Percentiles rank a stretch among this genome's conserved stretches.
These are phyloP conservation scores for Myriangium duriaei DNA, from an alignment of 2,329 filamentous ascomycete genomes.

Conservation along the genomic window DNA sequence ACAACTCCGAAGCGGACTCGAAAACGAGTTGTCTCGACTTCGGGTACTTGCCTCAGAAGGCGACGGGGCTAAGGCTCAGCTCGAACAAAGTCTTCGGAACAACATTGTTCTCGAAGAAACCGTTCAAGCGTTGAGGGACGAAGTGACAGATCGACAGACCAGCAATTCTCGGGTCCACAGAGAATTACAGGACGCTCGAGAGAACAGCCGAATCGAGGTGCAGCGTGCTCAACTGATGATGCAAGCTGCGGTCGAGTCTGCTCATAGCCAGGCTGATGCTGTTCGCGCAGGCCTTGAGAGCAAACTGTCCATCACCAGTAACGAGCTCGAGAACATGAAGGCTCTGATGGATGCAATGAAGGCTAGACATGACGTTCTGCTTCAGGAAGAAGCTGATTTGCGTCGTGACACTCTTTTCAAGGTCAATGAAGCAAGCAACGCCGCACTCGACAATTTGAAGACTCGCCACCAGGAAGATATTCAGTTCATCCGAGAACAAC, in stretches of 20 bases:
- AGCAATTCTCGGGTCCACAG: constrained; percentile 58
- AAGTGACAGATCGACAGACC: constrained; percentile 62
- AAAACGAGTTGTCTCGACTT: constrained; percentile 33
- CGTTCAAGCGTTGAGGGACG: constrained; percentile 41
- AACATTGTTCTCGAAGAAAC: constrained; percentile 53
- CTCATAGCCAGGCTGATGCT: constrained; percentile 75
- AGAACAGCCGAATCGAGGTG: constrained; percentile 66
- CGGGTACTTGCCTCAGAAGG: constrained; percentile 40
- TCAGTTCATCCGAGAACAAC: constrained; percentile 46
- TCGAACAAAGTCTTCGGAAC: constrained; percentile 46
- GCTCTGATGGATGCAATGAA: constrained; percentile 71
- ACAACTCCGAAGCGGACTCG: constrained; percentile 32
- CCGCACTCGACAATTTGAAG: constrained; percentile 43
- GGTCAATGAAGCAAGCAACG: constrained; percentile 38
- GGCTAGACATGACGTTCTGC: constrained; percentile 68
- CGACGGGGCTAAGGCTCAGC: constrained; percentile 12
- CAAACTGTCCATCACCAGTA: constrained; percentile 58
- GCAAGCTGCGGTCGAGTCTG: constrained; percentile 69
- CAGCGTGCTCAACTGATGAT: constrained; percentile 67
- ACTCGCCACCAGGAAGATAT: constrained; percentile 49
- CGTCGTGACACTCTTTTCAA: constrained; percentile 49
- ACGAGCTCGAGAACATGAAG: constrained; percentile 63
- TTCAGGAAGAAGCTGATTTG: constrained; percentile 65
- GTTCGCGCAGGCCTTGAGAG: constrained; percentile 72
- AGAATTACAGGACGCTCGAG: constrained; percentile 72